Evolutionary conservation across 2,329 filamentous ascomycete species (phyloP).

Genomic region (Fusarium cicatricum): DNA sequence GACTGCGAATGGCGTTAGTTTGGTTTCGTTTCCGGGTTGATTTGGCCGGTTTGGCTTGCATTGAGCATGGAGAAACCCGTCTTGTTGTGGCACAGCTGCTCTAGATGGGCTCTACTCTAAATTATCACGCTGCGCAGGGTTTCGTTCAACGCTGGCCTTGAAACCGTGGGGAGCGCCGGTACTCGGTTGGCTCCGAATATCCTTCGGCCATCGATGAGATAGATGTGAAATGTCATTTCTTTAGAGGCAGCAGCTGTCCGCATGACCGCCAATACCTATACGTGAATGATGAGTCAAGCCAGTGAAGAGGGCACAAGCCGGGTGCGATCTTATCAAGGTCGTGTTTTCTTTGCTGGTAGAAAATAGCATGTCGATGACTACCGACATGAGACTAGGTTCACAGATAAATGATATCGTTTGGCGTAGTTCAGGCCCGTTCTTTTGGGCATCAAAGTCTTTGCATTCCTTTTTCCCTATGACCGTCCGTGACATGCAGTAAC

Average conservation of each 20-base stretch:
- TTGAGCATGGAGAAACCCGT: constrained; percentile 16
- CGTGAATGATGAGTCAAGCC: too few species aligned
- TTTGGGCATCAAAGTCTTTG: constrained; percentile 48
- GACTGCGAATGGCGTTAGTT: constrained; percentile 38
- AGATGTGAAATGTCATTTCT: constrained; percentile 2
- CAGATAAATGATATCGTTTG: constrained; percentile 10
- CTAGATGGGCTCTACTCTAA: constrained; percentile 6
- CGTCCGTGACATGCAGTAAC: constrained; percentile 57
- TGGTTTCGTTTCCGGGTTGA: constrained; percentile 28
- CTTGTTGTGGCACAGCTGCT: constrained; percentile 1
- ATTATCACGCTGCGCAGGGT: constrained; percentile 9
- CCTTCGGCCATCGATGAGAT: constrained; percentile 1
- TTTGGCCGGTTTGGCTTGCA: constrained; percentile 33
- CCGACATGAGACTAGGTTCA: constrained; percentile 14
- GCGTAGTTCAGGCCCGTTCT: constrained; percentile 36
- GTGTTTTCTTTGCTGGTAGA: too few species aligned
- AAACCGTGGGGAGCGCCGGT: constrained; percentile 4
- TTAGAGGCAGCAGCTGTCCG: too few species aligned
- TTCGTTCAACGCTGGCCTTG: constrained; percentile 19
- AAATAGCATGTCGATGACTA: too few species aligned
- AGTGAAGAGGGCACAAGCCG: too few species aligned
- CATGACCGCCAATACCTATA: too few species aligned
- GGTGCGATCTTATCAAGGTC: too few species aligned
- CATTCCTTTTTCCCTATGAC: constrained; percentile 58
- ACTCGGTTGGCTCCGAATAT: constrained; percentile 6